Evolutionary conservation across 2,329 filamentous ascomycete species (phyloP).

Genomic region (Sporothrix brasiliensis): DNA sequence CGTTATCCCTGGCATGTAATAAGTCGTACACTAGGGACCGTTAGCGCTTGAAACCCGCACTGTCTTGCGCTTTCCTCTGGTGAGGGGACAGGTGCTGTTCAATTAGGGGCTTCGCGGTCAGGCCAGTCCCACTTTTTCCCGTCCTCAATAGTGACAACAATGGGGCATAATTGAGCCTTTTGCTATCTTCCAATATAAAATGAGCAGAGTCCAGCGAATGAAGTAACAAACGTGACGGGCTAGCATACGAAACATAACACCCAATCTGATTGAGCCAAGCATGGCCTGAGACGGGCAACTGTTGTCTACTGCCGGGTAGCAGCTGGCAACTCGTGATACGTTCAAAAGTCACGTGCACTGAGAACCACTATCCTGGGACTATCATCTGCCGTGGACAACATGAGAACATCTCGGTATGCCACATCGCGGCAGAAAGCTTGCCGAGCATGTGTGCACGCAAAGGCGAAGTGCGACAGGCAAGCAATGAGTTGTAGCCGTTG

Average conservation of each 20-base stretch:
- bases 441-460: constrained; percentile 44
- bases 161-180: not conserved
- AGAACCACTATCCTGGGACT: not conserved
- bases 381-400: constrained; percentile 25
- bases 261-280: not conserved
- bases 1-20: constrained; percentile 11
- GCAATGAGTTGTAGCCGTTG: constrained; percentile 44
- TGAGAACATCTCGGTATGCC: constrained; percentile 42
- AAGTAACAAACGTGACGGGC: not conserved
- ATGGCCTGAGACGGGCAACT: not conserved
- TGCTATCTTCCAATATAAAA: constrained; percentile 3
- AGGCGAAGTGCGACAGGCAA: constrained; percentile 48
- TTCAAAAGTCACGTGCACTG: not conserved
- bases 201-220: not conserved
- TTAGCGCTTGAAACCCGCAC: constrained; percentile 26
- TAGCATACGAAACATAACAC: not conserved
- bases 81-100: not conserved
- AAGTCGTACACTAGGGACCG: not conserved
- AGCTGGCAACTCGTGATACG: not conserved
- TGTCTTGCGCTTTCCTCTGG: not conserved
- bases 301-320: not conserved
- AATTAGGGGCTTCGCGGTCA: constrained; percentile 3
- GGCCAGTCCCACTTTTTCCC: not conserved
- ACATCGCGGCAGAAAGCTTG: constrained; percentile 48
- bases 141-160: not conserved